phyloP scores from a whole-genome alignment of 139 green algal species.

The Coelastrella sp. region DNA sequence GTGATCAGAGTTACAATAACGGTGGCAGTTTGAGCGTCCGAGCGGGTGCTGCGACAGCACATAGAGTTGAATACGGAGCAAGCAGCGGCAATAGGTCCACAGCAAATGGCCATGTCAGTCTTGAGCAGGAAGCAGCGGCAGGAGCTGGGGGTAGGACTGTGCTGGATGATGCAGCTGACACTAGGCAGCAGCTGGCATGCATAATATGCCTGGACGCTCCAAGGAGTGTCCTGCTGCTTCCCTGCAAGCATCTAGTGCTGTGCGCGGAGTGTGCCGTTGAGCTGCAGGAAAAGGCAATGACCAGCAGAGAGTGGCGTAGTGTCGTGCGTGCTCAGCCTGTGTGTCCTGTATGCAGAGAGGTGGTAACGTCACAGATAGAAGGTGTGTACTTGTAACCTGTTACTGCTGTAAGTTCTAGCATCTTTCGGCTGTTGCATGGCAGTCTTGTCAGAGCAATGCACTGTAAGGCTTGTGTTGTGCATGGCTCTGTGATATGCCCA shows the following conservation, averaged over 20 bases:
- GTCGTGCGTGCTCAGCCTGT: background rate
- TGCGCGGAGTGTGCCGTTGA: background rate
- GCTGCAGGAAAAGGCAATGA: background rate
- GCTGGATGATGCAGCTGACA: background rate
- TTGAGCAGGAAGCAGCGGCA: background rate
- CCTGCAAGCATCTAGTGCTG: conserved; percentile 51
- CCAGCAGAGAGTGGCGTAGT: conserved; percentile 1
- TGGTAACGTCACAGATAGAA: background rate
- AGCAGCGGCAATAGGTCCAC: background rate
- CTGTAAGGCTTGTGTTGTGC: too few relatives aligned
- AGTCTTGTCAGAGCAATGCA: too few relatives aligned
- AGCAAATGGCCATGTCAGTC: background rate
- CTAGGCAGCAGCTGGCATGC: conserved; percentile 27
- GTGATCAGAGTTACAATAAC: background rate
- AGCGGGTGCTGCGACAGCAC: too few relatives aligned
- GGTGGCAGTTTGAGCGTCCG: too few relatives aligned
- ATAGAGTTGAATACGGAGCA: background rate
- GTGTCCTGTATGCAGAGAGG: background rate
- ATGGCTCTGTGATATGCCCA: too few relatives aligned
- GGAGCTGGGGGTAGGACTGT: background rate
- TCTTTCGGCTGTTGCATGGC: too few relatives aligned
- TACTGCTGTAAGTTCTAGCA: background rate
- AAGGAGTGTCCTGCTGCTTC: conserved; percentile 42
- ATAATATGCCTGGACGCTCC: conserved; percentile 43
- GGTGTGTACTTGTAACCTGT: background rate